These are phyloP conservation scores for Wickerhamomyces sp. DNA, from an alignment of 1,139 yeast species.

Conservation along the genomic window DNA sequence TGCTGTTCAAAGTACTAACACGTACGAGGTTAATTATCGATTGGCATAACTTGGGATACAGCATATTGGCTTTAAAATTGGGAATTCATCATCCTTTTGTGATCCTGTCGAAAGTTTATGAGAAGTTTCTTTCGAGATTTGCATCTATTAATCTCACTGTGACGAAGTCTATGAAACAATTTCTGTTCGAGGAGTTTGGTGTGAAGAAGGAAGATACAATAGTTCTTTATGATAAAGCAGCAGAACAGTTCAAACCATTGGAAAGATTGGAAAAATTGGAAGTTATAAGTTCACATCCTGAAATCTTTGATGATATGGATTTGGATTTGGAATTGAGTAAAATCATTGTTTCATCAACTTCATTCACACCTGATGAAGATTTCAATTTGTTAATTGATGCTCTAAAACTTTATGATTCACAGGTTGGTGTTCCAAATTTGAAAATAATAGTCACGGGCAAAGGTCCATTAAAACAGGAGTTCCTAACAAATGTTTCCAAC, in stretches of 20 bases:
- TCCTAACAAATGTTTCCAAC: slow-evolving; percentile 39
- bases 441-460: slow-evolving; percentile 84
- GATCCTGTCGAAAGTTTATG: slow-evolving; percentile 50
- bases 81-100: slow-evolving; percentile 53
- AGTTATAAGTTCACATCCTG: slow-evolving; percentile 31
- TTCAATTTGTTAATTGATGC: slow-evolving; percentile 66
- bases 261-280: slow-evolving; percentile 26
- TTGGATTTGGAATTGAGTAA: slow-evolving; percentile 44
- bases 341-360: slow-evolving; percentile 77
- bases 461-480: slow-evolving; percentile 69
- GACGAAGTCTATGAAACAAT: slow-evolving; percentile 65
- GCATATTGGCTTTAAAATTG: slow-evolving; percentile 69
- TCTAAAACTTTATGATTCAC: slow-evolving; percentile 53
- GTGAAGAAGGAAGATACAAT: slow-evolving; percentile 31
- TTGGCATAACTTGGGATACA: slow-evolving; percentile 94
- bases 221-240: slow-evolving; percentile 73
- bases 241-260: slow-evolving; percentile 58
- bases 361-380: slow-evolving; percentile 96
- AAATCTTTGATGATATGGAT: slow-evolving; percentile 36
- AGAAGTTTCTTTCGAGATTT: slow-evolving; percentile 49
- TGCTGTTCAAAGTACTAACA: slow-evolving; percentile 48
- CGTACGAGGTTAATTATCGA: slow-evolving; percentile 71
- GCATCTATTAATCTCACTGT: slow-evolving; percentile 78
- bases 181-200: slow-evolving; percentile 50
- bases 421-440: slow-evolving; percentile 40